Evolutionary conservation across 192 early-diverging fungal species (phyloP), one percentile per base, ranked within the genome.

Genomic region (Spizellomyces punctatus): DNA sequence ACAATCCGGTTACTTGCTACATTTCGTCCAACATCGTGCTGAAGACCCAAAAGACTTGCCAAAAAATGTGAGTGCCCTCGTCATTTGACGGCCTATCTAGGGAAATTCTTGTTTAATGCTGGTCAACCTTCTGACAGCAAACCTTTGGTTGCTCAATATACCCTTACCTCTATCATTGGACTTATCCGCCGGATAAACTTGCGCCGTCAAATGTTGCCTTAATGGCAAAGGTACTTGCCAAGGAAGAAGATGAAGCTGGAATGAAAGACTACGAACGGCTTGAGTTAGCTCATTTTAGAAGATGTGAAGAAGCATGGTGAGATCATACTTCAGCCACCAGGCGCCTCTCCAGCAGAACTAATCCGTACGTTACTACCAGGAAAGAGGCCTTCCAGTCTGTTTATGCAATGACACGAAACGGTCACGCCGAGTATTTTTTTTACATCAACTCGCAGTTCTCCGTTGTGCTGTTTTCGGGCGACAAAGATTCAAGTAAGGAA

Each of bases 381-480:
- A 75, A 67, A 46, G 12, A 61, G 50, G 42, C 73, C 7, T 75
- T 75, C 61, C 42, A 42, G 43, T 75, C 73, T 5, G 17, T 55
- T 6, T 75, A 68, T 43, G 8, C 19, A 14, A 52, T 52, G 36
- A 17, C 63, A 16, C 44, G 50, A 36, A 68, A 17, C 17, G 21
- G 14, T 58, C 46, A 55, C 14, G 12, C 21, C n/a, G 12, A 19
- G 6, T 68, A 75, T 36, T 75, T 75, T 43, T 75, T 68, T 46
- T 75, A 75, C 47, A 6, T 75, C 12, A 75, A 75, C 44, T 52
- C 66, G 27, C 52, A 75, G 45, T 75, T 75, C 19, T 68, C 66
- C 8, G 66, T 75, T 12, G 42, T 75, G 12, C 68, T 75, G 17
- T 54, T 68, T 21, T 17, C 21, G 9, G 41, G 58, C 19, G 45